Base-by-base conservation (phyloP, 176 grass and related monocot species). In the Triticum monococcum region DNA sequence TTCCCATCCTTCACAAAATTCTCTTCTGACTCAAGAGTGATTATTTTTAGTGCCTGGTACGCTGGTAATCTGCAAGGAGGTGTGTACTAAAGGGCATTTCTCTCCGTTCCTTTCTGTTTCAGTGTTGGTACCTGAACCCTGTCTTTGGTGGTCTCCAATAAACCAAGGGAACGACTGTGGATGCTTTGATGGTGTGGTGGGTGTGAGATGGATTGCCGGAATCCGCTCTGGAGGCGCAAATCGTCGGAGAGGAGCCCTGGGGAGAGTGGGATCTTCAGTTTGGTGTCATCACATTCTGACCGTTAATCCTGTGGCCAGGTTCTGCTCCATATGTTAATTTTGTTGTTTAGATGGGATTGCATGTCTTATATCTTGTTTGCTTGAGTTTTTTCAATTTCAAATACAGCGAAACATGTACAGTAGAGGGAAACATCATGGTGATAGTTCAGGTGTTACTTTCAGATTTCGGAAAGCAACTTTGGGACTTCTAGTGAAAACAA, bases 161-260 rank as follows among this genome's bases (percentile, higher is more conserved):
- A 86, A 80, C 25, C 56, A 56, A 72, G 11, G 71, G 63, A 75
- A 31, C 63, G 18, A 37, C 16, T 79, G 30, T 25, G 61, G 66
- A 85, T 82, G 25, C 66, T 75, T 84, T 79, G 79, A 67, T 78
- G 68, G 52, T 77, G 57, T 63, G 46, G 65, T 64, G 56, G 75
- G 64, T 87, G 81, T 8, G 24, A 83, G 59, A 96, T 92, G 90
- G 89, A 93, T 81, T 68, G 56, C 23, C 87, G 79, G 75, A 88
- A 74, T 88, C 84, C 80, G 82, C 89, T 91, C 50, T 91, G 72
- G 80, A 91, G 59, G 69, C 85, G 73, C 59, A 89, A 90, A 37
- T 92, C 84, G 3, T 87, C 46, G 13, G 88, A 92, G 76, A 95
- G 93, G 75, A 89, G 86, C 66, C 82, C 77, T 32, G 80, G 82